Conservation (phyloP, 768 basidiomycete species). For the Leccinum pellstonianum region DNA sequence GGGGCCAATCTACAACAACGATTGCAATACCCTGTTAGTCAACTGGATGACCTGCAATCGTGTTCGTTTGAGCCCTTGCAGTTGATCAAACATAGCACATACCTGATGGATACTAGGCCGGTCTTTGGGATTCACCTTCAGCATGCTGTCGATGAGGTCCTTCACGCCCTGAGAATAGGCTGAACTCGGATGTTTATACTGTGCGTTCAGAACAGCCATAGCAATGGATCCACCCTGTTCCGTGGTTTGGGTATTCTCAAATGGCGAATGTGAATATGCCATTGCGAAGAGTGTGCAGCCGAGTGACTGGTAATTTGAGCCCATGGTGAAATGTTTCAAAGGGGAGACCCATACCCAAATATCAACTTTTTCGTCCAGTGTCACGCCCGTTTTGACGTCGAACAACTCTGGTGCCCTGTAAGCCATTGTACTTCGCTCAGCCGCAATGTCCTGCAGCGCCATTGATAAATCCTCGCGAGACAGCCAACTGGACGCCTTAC, state of each 20-base stretch:
- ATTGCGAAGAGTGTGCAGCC: constrained; percentile 95
- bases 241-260: constrained; percentile 88
- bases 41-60: constrained; percentile 56
- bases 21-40: constrained; percentile 64
- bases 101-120: constrained; percentile 88
- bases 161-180: constrained; percentile 85
- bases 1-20: constrained; percentile 42
- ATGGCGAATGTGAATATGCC: constrained; percentile 94
- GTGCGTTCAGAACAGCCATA: constrained; percentile 94
- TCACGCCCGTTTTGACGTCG: constrained; percentile 89
- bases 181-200: constrained; percentile 85
- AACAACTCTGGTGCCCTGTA: constrained; percentile 97
- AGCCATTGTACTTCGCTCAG: constrained; percentile 98
- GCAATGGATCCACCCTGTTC: constrained; percentile 96
- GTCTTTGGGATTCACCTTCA: constrained; percentile 78
- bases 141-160: constrained; percentile 79
- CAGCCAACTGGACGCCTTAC: constrained; percentile 36
- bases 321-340: neutral
- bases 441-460: constrained; percentile 77
- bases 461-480: constrained; percentile 1
- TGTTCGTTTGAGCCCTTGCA: constrained; percentile 5
- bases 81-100: constrained; percentile 13
- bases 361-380: constrained; percentile 91
- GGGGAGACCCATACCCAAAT: constrained; percentile 71
- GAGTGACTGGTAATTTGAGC: constrained; percentile 64